Percentiles rank a stretch among this genome's conserved stretches.
phyloP scores from a whole-genome alignment of 2,329 filamentous ascomycete species.

The Trichophyton simii region DNA sequence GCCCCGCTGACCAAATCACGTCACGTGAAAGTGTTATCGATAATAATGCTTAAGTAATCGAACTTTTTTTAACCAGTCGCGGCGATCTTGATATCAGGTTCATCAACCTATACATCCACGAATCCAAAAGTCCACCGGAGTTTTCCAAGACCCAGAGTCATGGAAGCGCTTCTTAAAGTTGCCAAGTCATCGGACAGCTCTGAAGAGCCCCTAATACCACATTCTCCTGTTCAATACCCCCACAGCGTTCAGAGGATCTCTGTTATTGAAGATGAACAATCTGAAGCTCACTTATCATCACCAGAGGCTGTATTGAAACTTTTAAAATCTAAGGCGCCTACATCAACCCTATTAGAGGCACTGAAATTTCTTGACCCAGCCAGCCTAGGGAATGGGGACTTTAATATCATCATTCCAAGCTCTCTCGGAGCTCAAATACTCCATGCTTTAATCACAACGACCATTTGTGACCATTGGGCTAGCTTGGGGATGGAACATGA shows the following conservation, averaged over 20 bases:
- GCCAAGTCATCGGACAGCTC: constrained; percentile 24
- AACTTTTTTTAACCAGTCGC: not conserved
- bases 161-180: constrained; percentile 30
- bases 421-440: constrained; percentile 63
- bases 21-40: not conserved
- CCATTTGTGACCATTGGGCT: constrained; percentile 72
- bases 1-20: not conserved
- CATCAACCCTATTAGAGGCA: constrained; percentile 20
- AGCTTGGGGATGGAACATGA: constrained; percentile 39
- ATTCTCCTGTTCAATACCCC: not conserved
- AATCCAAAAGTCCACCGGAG: not conserved
- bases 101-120: not conserved
- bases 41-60: not conserved
- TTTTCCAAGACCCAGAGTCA: constrained; percentile 9
- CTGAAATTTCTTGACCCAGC: constrained; percentile 27
- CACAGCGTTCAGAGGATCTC: not conserved
- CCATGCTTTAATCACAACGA: constrained; percentile 59
- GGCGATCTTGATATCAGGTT: not conserved
- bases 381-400: constrained; percentile 21
- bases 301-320: constrained; percentile 24
- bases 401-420: constrained; percentile 50
- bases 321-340: constrained; percentile 30
- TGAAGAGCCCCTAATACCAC: not conserved
- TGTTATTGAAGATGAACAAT: not conserved
- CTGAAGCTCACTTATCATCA: constrained; percentile 7